Evolutionary conservation across 495 filamentous ascomycete genomes (phyloP), one percentile per base, ranked within the genome.

Genomic region (Neurospora sp.): DNA sequence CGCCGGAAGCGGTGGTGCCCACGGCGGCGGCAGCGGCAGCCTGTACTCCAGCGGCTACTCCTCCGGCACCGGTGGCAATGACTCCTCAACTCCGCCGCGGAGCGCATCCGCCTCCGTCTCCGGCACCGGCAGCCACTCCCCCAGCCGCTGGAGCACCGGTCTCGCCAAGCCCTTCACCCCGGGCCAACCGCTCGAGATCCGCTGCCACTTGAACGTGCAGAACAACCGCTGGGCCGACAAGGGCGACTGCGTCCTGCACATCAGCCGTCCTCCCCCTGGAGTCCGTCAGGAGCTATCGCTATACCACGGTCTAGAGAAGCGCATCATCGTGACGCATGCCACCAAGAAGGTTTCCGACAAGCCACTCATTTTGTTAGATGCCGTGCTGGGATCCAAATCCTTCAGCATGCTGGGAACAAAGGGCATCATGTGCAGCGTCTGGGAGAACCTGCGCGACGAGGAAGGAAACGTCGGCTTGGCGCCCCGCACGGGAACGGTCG

Each of bases 201-300:
- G 93, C 35, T 87, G 97, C 41, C 97, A 98, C 81, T 80, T 90
- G 20, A 90, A 93, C 48, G 91, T 94, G 71, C 88, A 89, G 4
- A 84, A 89, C 27, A 90, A 89, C 42, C 93, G 92, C 78, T 99
- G 96, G 96, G 89, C 92, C 39, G 94, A 98, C 76, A 90, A 95
- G 84, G 94, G 95, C 71, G 89, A 92, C 69, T 94, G 94, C 70
- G 85, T 90, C 39, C 81, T 99, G 40, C 92, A 91, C 39, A 94
- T 98, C 77, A 89, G 92, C 81, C 91, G 91, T 10, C 90, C 91
- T 1, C 84, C 88, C 44, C 82, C 86, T 35, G 87, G 88, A 39
- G 83, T 87, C 75, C 77, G 85, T 42, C 88, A 87, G 75, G 85
- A 85, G 71, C 77, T 85, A 69, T 81, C 81, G 41, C 84, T 85